Percentiles rank a stretch among this genome's conserved stretches.
These are phyloP conservation scores for Erodium chrysanthum DNA, from an alignment of 441 rosid species.

Conservation along the genomic window DNA sequence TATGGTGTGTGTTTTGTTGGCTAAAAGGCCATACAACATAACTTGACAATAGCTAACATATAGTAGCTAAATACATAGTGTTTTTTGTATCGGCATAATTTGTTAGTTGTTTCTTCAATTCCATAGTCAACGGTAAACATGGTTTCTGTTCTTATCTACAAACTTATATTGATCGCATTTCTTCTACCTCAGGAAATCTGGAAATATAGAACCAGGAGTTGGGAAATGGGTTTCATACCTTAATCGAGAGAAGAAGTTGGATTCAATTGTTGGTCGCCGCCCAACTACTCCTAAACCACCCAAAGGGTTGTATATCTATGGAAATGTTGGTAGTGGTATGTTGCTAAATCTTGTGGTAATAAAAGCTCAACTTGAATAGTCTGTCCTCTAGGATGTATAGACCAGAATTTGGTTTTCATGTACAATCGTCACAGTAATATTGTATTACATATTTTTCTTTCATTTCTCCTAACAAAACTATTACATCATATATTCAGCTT, in stretches of 20 bases:
- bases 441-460: not conserved
- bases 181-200: slow-evolving; percentile 34
- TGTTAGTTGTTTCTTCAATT: not conserved
- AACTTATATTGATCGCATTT: slow-evolving; percentile 6
- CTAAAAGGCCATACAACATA: no score
- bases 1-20: not conserved
- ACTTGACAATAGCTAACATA: not conserved
- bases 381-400: slow-evolving; percentile 4
- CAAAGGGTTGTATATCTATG: slow-evolving; percentile 79
- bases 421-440: not conserved
- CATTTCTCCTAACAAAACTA: not conserved
- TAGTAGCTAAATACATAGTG: not conserved
- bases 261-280: slow-evolving; percentile 56
- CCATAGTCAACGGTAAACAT: not conserved
- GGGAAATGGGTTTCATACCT: slow-evolving; percentile 94
- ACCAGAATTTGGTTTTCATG: slow-evolving; percentile 11
- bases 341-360: slow-evolving; percentile 16
- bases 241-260: slow-evolving; percentile 72
- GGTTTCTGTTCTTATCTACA: not conserved
- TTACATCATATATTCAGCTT: not conserved
- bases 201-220: slow-evolving; percentile 66
- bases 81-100: not conserved
- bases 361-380: slow-evolving; percentile 4
- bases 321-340: slow-evolving; percentile 87
- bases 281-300: slow-evolving; percentile 74